Conservation (phyloP, 495 filamentous ascomycete genomes). For the Podospora comata region DNA sequence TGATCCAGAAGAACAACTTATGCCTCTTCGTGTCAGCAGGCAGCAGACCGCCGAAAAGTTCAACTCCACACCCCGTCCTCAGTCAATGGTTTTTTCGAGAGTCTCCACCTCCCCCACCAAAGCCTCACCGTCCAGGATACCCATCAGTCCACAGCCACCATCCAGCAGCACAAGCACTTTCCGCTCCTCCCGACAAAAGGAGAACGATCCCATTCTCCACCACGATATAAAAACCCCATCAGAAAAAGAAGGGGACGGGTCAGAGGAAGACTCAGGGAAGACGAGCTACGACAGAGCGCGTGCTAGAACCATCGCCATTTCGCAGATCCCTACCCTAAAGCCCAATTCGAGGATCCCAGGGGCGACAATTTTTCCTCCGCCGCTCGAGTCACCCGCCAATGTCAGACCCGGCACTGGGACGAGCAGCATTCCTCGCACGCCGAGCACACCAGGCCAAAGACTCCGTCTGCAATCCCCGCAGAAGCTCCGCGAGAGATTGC, state of each 20-base stretch:
- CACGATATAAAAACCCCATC: background rate
- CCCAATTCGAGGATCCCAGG: conserved; percentile 24
- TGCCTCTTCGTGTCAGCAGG: conserved; percentile 50
- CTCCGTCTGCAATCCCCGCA: conserved; percentile 86
- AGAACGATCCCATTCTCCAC: conserved; percentile 35
- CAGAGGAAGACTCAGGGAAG: conserved; percentile 11
- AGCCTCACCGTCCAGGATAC: conserved; percentile 25
- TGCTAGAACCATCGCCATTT: conserved; percentile 44
- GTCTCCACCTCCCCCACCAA: conserved; percentile 33
- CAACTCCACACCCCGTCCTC: conserved; percentile 40
- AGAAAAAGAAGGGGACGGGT: conserved; percentile 15
- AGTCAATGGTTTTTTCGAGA: conserved; percentile 18
- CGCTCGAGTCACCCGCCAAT: conserved; percentile 30
- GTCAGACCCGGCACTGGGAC: conserved; percentile 36
- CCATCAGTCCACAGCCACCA: conserved; percentile 38
- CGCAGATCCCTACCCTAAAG: conserved; percentile 47
- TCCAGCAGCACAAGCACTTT: conserved; percentile 19
- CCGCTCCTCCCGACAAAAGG: conserved; percentile 43
- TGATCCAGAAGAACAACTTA: conserved; percentile 34
- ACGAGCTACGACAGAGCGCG: conserved; percentile 27
- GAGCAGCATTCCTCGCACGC: conserved; percentile 22
- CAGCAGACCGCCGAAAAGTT: conserved; percentile 60
- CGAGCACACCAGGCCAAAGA: conserved; percentile 51
- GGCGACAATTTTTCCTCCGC: conserved; percentile 14
- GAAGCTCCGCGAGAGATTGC: conserved; percentile 86